Base-by-base conservation (phyloP, 1,284 basidiomycete genomes). In the Cystobasidiaceae sp. region DNA sequence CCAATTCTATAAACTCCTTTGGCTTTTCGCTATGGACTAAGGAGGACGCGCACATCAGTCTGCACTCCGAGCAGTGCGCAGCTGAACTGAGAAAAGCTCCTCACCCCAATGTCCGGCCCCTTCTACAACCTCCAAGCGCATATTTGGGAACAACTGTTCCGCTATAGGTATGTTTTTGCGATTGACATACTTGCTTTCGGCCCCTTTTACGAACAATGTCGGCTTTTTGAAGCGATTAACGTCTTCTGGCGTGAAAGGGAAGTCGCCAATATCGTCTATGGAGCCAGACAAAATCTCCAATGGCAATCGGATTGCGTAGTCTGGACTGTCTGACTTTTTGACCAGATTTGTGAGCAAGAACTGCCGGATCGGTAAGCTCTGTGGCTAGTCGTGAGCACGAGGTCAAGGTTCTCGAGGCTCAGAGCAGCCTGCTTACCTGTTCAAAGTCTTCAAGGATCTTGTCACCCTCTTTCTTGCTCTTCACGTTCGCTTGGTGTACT, bases 271-370 rank as follows among this genome's bases (percentile, higher is more conserved):
- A 27, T 85, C 82, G 0, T 81, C 75, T 3, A 92, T 83, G 0
- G 83, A 80, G 4, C 82, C 78, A 4, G 80, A 80, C 37, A 93
- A 79, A 43, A 85, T 83, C 8, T 84, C 80, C 8, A 93, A 75
- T 0, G 90, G 90, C 23, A 93, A 81, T 13, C 84, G 82, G 76
- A 93, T 93, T 67, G 78, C 81, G 52, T 84, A 79, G 0, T 73
- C 71, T 46, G 76, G 67, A 48, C 76, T 71, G 7, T 79, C 73
- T 13, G 75, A 67, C n/a, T 34, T 21, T 41, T 74, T 70, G 9
- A 82, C 75, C 2, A 93, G 81, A 76, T 93, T 93, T 11, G 90
- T 93, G 39, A 93, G 80, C 17, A 93, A 80, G 77, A 93, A 93
- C 17, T 86, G 84, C 27, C 88, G 85, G 27, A 87, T 81, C 58